These are phyloP conservation scores for Ajuga chamaepitys DNA, from an alignment of 257 asterid species.

Conservation along the genomic window DNA sequence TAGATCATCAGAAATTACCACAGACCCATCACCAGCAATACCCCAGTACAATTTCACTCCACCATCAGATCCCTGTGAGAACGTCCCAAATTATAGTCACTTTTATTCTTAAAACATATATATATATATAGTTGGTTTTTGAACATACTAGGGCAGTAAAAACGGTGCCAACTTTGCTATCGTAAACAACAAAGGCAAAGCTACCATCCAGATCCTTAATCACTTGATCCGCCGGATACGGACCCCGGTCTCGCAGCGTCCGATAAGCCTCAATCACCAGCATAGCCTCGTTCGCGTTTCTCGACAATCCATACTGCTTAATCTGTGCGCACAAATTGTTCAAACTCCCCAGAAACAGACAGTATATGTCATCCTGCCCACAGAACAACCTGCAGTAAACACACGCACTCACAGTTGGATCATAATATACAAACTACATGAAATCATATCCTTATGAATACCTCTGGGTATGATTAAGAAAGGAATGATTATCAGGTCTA, in stretches of 20 bases:
- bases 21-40: constrained; percentile 79
- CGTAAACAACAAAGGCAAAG: constrained; percentile 75
- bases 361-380: constrained; percentile 67
- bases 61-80: constrained; percentile 63
- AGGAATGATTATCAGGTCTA: constrained; percentile 15
- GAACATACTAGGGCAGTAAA: constrained; percentile 64
- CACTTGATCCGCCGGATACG: constrained; percentile 87
- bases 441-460: too few species aligned
- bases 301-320: constrained; percentile 63
- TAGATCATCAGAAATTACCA: constrained; percentile 73
- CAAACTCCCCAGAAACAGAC: constrained; percentile 70
- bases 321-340: constrained; percentile 59
- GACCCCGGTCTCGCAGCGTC: constrained; percentile 78
- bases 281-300: constrained; percentile 71
- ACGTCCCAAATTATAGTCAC: background rate
- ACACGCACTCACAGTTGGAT: too few species aligned
- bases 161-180: constrained; percentile 57
- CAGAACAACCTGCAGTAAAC: constrained; percentile 61
- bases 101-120: too few species aligned
- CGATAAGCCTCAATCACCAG: constrained; percentile 70
- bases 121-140: too few species aligned
- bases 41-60: constrained; percentile 85
- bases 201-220: constrained; percentile 76
- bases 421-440: too few species aligned
- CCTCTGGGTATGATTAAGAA: constrained; percentile 31